Percentiles rank a stretch among this genome's conserved stretches.
Evolutionary conservation across 2,329 filamentous ascomycete genomes (phyloP).

Genomic region (Aspergillus sp.): DNA sequence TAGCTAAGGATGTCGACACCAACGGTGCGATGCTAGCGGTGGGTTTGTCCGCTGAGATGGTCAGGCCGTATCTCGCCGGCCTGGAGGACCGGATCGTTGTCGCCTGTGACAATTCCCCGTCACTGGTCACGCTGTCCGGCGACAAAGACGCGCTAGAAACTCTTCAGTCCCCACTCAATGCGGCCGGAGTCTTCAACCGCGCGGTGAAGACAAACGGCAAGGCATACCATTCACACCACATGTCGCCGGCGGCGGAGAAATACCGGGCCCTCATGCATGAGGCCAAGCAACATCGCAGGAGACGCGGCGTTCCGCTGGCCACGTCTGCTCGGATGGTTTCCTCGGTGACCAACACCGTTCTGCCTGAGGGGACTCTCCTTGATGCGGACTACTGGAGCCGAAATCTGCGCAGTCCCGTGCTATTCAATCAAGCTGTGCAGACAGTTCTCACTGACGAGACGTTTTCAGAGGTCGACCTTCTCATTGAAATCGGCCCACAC

Average conservation of each 20-base stretch:
- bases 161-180: constrained; percentile 8
- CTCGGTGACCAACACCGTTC: too few species aligned
- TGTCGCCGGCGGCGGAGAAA: constrained; percentile 12
- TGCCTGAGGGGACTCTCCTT: too few species aligned
- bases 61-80: constrained; percentile 21
- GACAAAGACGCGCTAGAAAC: constrained; percentile 17
- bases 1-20: neutral
- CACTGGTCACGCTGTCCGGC: constrained; percentile 29
- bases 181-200: constrained; percentile 30
- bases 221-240: constrained; percentile 37
- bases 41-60: constrained; percentile 6
- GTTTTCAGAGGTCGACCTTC: too few species aligned
- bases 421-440: too few species aligned
- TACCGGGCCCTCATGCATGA: neutral
- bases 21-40: constrained; percentile 17
- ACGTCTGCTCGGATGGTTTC: too few species aligned
- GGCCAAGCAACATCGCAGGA: neutral
- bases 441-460: too few species aligned
- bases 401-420: too few species aligned
- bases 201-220: constrained; percentile 24
- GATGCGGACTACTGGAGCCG: too few species aligned
- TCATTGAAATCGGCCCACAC: too few species aligned
- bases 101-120: constrained; percentile 30
- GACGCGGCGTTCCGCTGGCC: neutral
- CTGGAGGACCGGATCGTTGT: constrained; percentile 25